Evolutionary conservation across 2,329 filamentous ascomycete genomes (phyloP), one percentile per base, ranked within the genome.

Genomic region (Cordyceps tenuipes): DNA sequence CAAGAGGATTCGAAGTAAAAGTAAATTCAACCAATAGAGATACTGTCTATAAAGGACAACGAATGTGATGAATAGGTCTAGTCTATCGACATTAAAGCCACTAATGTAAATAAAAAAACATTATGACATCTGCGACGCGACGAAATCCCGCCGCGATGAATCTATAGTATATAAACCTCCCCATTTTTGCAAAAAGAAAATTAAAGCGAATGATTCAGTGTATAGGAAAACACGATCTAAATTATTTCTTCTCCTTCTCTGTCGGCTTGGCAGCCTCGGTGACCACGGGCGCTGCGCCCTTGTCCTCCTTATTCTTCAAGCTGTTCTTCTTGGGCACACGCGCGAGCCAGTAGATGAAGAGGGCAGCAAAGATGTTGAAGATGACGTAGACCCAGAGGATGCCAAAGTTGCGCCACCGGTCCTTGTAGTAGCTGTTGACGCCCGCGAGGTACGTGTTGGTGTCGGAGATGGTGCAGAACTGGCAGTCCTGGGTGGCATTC

Each of bases 321-420:
- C 54, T 57, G 21, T 69, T 63, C 64, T 70, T 71, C 67, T 79
- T 80, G 5, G 77, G 77, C 60, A 81, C 75, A 41, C 79, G 72
- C 1, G 72, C 76, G 59, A 82, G 68, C 78, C 79, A 86, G 67
- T 86, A 87, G 41, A 86, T 67, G 3, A 74, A 68, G 47, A 86
- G 69, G 0, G 83, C 81, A 0, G 75, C 81, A 34, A 70, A 70
- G n/a, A 84, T 70, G 66, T 87, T 87, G 68, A 86, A 83, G 13
- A 76, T 68, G 59, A 85, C 77, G 62, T 82, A 87, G 0, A 76
- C 79, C 75, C 81, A 85, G 56, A 85, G 72, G 29, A 88, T 71
- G 1, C 84, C 87, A 68, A 86, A 87, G 69, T 90, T 87, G 61
- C 86, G 79, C 86, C 86, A 90, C 29, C 84, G 75, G 31, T 88